phyloP scores from a whole-genome alignment of 768 basidiomycete species.

The Porphyrellus cyaneotinctus region DNA sequence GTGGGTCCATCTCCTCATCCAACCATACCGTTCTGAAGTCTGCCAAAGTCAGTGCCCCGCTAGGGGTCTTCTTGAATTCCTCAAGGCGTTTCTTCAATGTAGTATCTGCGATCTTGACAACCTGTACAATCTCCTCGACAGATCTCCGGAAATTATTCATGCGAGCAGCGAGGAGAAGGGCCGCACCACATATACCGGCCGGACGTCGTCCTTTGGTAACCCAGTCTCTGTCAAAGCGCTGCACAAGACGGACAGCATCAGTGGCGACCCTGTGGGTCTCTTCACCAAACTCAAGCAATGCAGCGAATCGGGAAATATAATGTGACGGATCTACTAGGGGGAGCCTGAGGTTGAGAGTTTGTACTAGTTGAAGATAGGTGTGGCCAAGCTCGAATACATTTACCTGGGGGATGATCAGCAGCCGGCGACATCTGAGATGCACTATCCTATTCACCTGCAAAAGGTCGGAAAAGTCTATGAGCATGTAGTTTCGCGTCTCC shows the following conservation, averaged over 20 bases:
- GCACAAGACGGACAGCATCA: constrained; percentile 90
- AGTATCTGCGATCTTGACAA: constrained; percentile 97
- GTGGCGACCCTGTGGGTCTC: constrained; percentile 88
- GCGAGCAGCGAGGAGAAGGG: constrained; percentile 88
- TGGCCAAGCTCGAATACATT: constrained; percentile 97
- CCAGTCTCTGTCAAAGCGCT: constrained; percentile 95
- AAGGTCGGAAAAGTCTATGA: constrained; percentile 98
- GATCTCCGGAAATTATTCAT: constrained; percentile 98
- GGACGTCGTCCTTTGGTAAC: constrained; percentile 94
- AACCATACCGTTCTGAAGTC: constrained; percentile 91
- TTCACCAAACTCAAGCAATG: constrained; percentile 93
- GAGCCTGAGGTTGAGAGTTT: constrained; percentile 76
- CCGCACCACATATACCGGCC: constrained; percentile 96
- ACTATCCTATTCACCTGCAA: constrained; percentile 56
- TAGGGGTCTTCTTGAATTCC: constrained; percentile 90
- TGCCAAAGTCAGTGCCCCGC: constrained; percentile 77
- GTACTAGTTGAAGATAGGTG: constrained; percentile 92
- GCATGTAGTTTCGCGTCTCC: constrained; percentile 91
- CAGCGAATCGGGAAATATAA: constrained; percentile 93
- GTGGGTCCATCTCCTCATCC: constrained; percentile 89
- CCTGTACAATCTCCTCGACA: constrained; percentile 94
- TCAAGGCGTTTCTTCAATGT: constrained; percentile 91
- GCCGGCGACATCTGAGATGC: not conserved
- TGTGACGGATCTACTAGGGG: constrained; percentile 94
- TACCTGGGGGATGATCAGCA: constrained; percentile 48